Conservation (phyloP, 768 basidiomycete species). For the Pilatotrama ljubarskyi region DNA sequence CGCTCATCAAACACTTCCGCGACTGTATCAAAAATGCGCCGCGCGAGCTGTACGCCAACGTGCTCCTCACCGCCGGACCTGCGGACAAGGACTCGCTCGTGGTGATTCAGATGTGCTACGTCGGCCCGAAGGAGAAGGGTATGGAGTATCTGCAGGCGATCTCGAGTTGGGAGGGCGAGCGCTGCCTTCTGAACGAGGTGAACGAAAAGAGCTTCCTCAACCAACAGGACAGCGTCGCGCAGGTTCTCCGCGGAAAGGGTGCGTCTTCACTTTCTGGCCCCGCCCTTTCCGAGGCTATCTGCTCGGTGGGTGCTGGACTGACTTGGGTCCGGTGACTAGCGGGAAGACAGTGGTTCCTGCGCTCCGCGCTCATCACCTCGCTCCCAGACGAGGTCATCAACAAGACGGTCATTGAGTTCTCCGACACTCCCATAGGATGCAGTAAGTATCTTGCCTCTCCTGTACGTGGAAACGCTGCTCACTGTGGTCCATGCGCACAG, state of each 20-base stretch:
- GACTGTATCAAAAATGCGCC: conserved; percentile 92
- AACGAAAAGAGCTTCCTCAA: conserved; percentile 85
- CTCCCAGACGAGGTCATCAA: conserved; percentile 87
- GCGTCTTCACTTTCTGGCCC: conserved; percentile 22
- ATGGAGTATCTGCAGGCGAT: conserved; percentile 82
- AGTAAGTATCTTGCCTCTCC: too few relatives aligned
- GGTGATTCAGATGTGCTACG: conserved; percentile 90
- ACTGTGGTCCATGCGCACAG: conserved; percentile 43
- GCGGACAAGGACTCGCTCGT: conserved; percentile 81
- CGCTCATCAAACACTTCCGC: conserved; percentile 87
- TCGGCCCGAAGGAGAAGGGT: conserved; percentile 72
- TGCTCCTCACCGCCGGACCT: conserved; percentile 88
- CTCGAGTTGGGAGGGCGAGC: conserved; percentile 86
- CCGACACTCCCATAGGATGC: conserved; percentile 85
- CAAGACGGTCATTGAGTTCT: conserved; percentile 78
- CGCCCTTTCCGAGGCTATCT: too few relatives aligned
- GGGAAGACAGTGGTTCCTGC: conserved; percentile 89
- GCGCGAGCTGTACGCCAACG: conserved; percentile 85
- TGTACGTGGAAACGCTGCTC: too few relatives aligned
- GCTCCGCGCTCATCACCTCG: conserved; percentile 78
- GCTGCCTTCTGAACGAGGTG: conserved; percentile 86
- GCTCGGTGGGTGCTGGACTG: not conserved
- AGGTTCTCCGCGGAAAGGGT: conserved; percentile 86
- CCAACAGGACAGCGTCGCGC: conserved; percentile 91
- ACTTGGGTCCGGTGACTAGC: conserved; percentile 39